Base-by-base conservation (phyloP, 805 yeast genomes). In the Candida mattraensis region DNA sequence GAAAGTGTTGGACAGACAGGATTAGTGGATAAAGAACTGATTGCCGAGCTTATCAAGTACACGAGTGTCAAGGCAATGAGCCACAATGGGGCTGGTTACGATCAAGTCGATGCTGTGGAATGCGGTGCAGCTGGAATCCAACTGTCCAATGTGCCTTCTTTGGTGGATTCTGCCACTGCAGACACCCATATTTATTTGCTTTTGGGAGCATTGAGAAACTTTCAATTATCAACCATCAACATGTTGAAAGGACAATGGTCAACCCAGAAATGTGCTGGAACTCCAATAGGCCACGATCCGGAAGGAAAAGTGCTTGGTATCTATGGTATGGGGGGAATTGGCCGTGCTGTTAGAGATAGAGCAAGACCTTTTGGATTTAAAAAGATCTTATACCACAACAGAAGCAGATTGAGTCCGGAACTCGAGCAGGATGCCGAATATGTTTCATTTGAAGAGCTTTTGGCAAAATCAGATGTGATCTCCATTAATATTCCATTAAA, bases 301-400 rank as follows among this genome's bases (percentile, higher is more conserved):
- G 78, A 70, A 44, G 87, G 86, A 7, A 81, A 82, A 54, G 70
- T 70, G 13, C 80, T 87, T 15, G 96, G 96, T 31, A 79, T 87
- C 36, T 66, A 83, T 34, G 96, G 96, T 11, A 72, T 87, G 76
- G 96, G 96, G 21, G 95, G 95, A 22, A 87, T 87, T 61, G 96
- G 96, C 30, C 76, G 88, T 40, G 84, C 86, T 19, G 78, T 87
- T 34, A 71, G 87, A 35, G 76, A 78, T 46, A 73, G 91, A 49
- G 69, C 85, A 44, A 61, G 64, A 46, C 89, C 91, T 7, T 87
- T 87, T 60, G 95, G 93, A 3, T 85, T 87, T 60, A 64, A 60
- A 21, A 78, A 76, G 50, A 75, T 83, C 45, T 60, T 82, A 24
- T 87, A 87, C 62, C 73, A 87, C 61, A 87, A 86, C 66, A 74